Evolutionary conservation across 2,329 filamentous ascomycete genomes (phyloP), one percentile per base, ranked within the genome.

Genomic region (Diaporthe caulivora): DNA sequence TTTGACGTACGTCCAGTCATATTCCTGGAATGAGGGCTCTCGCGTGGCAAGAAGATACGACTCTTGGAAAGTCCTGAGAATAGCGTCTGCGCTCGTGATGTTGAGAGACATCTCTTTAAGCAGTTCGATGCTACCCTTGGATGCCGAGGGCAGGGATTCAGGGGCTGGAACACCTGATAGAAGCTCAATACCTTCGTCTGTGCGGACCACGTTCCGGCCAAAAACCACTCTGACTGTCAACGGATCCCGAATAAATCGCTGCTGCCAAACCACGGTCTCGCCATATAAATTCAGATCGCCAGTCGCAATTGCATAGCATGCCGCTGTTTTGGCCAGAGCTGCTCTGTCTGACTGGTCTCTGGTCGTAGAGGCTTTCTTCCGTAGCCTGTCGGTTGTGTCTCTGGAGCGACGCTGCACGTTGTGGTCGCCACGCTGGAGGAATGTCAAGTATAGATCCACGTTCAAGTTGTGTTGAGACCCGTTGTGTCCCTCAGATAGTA

Each of bases 201-300:
- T 51, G n/a, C 26, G 55, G 2, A 70, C 55, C 13, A 15, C 47
- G 1, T 54, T n/a, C 9, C n/a, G 10, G 26, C 55, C 55, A 5
- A 73, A 53, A 7, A 73, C 26, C 13, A 6, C 21, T 37, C 40
- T 51, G 4, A 37, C 24, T 26, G 65, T 31, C 55, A 70, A n/a
- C 8, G 71, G 37, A 13, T 73, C 71, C 9, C 47, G 65, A n/a
- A 73, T 57, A 24, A 73, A 73, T 15, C 71, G 71, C 71, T 73
- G 55, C 37, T 73, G 71, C 71, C 71, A 73, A 15, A 49, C n/a
- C 15, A 70, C 5, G 13, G 47, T 73, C 24, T 73, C 65, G 26
- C 55, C 29, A n/a, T 73, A 73, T 11, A 31, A n/a, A 9, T 70
- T 49, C 37, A 73, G 54, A 26, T 70, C 47, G 2, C 71, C 71